Percentiles rank a stretch among this genome's conserved stretches.
Evolutionary conservation across 1,284 basidiomycete genomes (phyloP).

Genomic region (Porodaedalea pini): DNA sequence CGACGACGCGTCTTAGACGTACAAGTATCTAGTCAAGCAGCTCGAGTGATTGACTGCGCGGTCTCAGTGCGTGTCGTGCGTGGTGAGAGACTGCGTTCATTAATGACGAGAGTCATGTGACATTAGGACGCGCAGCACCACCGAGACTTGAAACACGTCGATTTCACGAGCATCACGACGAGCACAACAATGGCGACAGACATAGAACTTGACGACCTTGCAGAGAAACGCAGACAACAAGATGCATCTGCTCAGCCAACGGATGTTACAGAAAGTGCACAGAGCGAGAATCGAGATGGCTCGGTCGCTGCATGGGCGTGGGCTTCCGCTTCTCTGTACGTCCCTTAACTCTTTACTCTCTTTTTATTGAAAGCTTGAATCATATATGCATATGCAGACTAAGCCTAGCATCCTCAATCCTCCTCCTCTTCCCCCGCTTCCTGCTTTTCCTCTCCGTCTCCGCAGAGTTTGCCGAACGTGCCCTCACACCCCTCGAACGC

Average conservation of each 20-base stretch:
- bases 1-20: not conserved
- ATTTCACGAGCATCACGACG: not conserved
- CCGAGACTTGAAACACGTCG: not conserved
- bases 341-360: not conserved
- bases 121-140: not conserved
- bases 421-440: constrained; percentile 23
- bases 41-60: not conserved
- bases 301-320: constrained; percentile 19
- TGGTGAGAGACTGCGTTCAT: not conserved
- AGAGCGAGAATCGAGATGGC: constrained; percentile 6
- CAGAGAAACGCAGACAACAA: constrained; percentile 6
- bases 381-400: constrained; percentile 10
- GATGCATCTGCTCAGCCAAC: not conserved
- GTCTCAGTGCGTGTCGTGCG: not conserved
- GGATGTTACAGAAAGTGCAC: not conserved
- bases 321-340: constrained; percentile 17
- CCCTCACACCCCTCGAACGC: constrained; percentile 27
- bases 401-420: constrained; percentile 13
- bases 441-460: constrained; percentile 22
- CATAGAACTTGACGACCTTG: constrained; percentile 20
- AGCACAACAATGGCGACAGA: constrained; percentile 17
- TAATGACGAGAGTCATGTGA: not conserved
- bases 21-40: not conserved
- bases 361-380: not conserved
- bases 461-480: constrained; percentile 18